Evolutionary conservation across 2,329 filamentous ascomycete species (phyloP), one percentile per base, ranked within the genome.

Genomic region (Periconia sp.): DNA sequence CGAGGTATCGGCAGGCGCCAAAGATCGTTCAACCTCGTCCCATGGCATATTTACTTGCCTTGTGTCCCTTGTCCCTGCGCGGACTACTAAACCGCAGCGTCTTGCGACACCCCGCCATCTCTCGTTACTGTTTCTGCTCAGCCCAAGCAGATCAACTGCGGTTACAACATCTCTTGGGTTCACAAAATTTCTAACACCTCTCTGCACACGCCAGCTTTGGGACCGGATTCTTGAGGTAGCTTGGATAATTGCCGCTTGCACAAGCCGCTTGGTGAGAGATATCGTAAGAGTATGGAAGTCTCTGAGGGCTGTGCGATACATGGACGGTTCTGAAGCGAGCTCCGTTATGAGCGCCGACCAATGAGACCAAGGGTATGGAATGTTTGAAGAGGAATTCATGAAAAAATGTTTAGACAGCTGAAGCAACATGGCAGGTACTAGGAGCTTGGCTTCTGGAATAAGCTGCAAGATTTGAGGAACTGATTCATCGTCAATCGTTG

Each of bases 221-320:
- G 83, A 76, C 38, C 84, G 78, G 17, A 90, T 70, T 29, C 89
- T 79, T 2, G 87, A 86, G 63, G 82, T 79, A n/a, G 86, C 82
- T 44, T 89, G 81, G 56, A 86, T 87, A 0, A 94, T 71, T 0
- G 83, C 75, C 0, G 87, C 82, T 33, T 88, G 82, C 2, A 94
- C 75, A 1, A 96, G 70, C 10, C 88, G 79, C 45, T 81, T 82
- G 0, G 88, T 92, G 11, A 94, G 54, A 39, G 81, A 87, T 1
- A 87, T 65, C 0, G 80, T 75, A 2, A 96, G 68, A 7, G 81
- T 80, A 58, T 91, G 79, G 31, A 96, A 86, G 55, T 94, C 89
- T 4, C 82, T 78, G n/a, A 95, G 78, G 0, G 88, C 84, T 2
- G 88, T 91, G 5, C 84, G 81, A 54, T 87, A 84, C 16, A 96